Conservation (phyloP, 2,329 filamentous ascomycete genomes). For the Cercospora nicotianae region DNA sequence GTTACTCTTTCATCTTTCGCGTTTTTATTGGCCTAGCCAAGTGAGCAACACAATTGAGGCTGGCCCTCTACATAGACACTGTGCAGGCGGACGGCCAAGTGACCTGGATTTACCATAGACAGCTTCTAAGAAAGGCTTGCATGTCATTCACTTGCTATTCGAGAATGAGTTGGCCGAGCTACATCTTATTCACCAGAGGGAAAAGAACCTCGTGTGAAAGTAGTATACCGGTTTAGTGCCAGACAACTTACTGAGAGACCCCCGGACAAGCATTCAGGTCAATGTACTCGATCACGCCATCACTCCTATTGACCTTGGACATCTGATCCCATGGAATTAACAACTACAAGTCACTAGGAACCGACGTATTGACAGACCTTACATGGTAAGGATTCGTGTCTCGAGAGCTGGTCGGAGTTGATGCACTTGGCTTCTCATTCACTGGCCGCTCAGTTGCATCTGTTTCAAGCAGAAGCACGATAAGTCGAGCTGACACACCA, state of each 20-base stretch:
- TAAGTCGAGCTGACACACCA: neutral
- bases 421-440: too few relatives aligned
- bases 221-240: too few relatives aligned
- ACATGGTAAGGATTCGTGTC: too few relatives aligned
- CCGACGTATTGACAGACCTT: too few relatives aligned
- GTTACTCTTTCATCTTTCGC: neutral
- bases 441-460: neutral
- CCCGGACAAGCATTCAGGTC: too few relatives aligned
- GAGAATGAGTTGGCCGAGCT: neutral
- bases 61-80: rapidly evolving
- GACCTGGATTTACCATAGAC: neutral
- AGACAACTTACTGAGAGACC: too few relatives aligned
- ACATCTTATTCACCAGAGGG: neutral
- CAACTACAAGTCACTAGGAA: too few relatives aligned
- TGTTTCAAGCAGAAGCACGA: neutral
- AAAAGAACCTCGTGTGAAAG: too few relatives aligned
- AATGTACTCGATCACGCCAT: too few relatives aligned
- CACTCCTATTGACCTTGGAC: too few relatives aligned
- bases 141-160: neutral
- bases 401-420: too few relatives aligned
- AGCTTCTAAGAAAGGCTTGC: neutral
- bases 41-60: neutral
- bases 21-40: neutral
- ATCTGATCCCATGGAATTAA: too few relatives aligned
- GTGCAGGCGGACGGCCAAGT: neutral